Evolutionary conservation across 2,329 filamentous ascomycete species (phyloP).

Genomic region (Dryadomyces quercivorus): DNA sequence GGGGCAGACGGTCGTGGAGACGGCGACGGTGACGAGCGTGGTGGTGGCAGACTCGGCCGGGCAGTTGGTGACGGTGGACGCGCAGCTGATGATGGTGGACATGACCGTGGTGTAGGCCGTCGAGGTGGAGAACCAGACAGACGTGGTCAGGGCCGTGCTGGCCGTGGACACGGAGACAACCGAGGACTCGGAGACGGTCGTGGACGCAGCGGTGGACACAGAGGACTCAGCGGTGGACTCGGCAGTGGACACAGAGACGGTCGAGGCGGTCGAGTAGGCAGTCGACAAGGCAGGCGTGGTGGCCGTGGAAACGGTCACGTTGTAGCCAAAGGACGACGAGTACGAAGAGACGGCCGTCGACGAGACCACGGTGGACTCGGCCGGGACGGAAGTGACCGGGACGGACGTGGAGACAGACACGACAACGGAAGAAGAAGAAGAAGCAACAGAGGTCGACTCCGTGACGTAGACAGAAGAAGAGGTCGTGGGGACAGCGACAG

Average conservation of each 20-base stretch:
- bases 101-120: constrained; percentile 35
- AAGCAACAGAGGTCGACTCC: neutral
- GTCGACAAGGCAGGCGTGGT: too few species aligned
- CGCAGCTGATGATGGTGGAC: constrained; percentile 38
- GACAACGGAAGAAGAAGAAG: neutral
- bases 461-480: neutral
- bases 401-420: neutral
- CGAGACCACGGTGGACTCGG: neutral
- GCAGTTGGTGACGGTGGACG: constrained; percentile 35
- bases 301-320: constrained; percentile 8
- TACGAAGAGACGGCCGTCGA: neutral
- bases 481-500: neutral
- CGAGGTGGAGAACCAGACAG: constrained; percentile 9
- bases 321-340: neutral
- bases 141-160: neutral
- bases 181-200: neutral
- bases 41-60: constrained; percentile 32
- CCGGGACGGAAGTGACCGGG: neutral
- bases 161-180: neutral
- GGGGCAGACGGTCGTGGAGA: constrained; percentile 50
- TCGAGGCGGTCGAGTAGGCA: neutral
- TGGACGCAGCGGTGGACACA: neutral
- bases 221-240: neutral
- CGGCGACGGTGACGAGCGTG: constrained; percentile 37
- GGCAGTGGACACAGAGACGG: neutral